Percentiles rank a stretch among this genome's conserved stretches.
Conservation (phyloP, 768 basidiomycete species). For the Pholiota microspora region DNA sequence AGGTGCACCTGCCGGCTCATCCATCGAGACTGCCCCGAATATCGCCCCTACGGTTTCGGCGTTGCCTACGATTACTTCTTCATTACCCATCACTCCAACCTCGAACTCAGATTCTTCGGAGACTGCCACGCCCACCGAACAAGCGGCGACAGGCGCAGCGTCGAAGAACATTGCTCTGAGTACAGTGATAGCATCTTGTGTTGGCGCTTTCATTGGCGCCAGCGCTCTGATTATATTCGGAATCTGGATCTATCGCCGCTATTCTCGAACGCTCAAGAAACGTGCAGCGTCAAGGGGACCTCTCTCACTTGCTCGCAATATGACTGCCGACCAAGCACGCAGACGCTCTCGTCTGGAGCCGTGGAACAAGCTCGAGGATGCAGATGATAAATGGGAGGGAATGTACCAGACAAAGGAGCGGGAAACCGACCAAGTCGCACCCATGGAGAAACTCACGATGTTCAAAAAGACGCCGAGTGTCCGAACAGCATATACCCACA, state of each 20-base stretch:
- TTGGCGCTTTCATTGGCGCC: slow-evolving; percentile 58
- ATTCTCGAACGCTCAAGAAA: slow-evolving; percentile 38
- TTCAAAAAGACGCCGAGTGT: slow-evolving; percentile 64
- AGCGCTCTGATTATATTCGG: slow-evolving; percentile 48
- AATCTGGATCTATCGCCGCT: slow-evolving; percentile 54
- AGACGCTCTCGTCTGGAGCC: slow-evolving; percentile 45
- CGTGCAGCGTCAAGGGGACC: slow-evolving; percentile 25
- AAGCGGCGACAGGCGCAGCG: slow-evolving; percentile 16
- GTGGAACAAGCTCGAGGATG: slow-evolving; percentile 61
- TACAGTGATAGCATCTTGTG: slow-evolving; percentile 62
- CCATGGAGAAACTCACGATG: slow-evolving; percentile 65
- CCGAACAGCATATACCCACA: slow-evolving; percentile 49
- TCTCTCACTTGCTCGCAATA: slow-evolving; percentile 33
- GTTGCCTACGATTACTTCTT: slow-evolving; percentile 3
- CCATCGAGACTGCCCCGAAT: slow-evolving; percentile 10
- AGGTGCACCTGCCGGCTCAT: slow-evolving; percentile 10
- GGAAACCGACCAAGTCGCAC: slow-evolving; percentile 41
- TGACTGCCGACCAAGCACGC: slow-evolving; percentile 37
- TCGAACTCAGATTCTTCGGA: slow-evolving; percentile 10
- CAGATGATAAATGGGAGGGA: slow-evolving; percentile 46
- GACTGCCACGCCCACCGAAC: slow-evolving; percentile 14
- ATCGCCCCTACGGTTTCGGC: slow-evolving; percentile 4
- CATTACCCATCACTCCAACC: slow-evolving; percentile 6
- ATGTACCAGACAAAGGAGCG: slow-evolving; percentile 35
- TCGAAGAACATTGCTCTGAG: slow-evolving; percentile 39